These are phyloP conservation scores for Raphanus hybrid DNA, from an alignment of 441 rosid species.

Conservation along the genomic window DNA sequence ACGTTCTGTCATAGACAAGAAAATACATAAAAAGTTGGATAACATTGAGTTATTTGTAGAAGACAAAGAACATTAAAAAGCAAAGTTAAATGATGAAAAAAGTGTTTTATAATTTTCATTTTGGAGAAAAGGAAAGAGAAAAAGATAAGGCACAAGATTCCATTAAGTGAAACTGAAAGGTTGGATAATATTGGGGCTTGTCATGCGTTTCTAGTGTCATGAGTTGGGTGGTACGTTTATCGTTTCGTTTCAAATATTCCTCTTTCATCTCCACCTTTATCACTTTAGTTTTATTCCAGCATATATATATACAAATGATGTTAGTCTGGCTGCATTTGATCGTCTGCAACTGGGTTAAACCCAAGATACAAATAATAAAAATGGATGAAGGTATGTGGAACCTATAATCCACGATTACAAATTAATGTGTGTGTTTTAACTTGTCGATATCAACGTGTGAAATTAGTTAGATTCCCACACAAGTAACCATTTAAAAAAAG, in stretches of 20 bases:
- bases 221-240: conserved; percentile 36
- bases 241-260: conserved; percentile 35
- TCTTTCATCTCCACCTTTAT: conserved; percentile 24
- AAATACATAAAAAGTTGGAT: not conserved
- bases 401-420: not conserved
- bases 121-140: not conserved
- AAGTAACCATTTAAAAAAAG: not conserved
- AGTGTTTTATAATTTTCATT: conserved; percentile 22
- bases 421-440: not conserved
- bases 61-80: conserved; percentile 9
- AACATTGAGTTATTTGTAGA: not conserved
- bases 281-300: conserved; percentile 26
- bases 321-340: not conserved
- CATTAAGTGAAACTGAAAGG: conserved; percentile 40
- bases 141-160: conserved; percentile 43
- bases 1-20: conserved; percentile 8
- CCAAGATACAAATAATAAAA: not conserved
- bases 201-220: conserved; percentile 42
- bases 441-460: not conserved
- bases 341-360: not conserved
- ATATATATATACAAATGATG: not conserved
- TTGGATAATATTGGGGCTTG: conserved; percentile 31
- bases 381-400: not conserved
- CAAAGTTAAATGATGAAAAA: conserved; percentile 23
- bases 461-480: not conserved